Evolutionary conservation across 441 rosid species (phyloP).

Genomic region (Oxalis stricta): DNA sequence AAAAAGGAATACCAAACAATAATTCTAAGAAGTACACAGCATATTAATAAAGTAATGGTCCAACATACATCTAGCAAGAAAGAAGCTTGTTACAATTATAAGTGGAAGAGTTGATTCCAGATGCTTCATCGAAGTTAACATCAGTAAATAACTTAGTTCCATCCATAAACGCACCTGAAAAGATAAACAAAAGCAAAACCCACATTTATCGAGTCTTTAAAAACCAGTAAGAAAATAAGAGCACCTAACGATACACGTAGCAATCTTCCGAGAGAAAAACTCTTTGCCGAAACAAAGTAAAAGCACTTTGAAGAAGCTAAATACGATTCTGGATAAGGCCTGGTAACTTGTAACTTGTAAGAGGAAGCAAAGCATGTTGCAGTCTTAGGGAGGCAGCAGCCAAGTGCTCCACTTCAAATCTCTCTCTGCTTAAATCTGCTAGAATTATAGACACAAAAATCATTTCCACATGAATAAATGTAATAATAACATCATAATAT

Average conservation of each 20-base stretch:
- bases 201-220: constrained; percentile 34
- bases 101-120: constrained; percentile 37
- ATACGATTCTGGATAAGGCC: constrained; percentile 3
- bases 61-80: constrained; percentile 54
- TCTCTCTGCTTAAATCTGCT: too few relatives aligned
- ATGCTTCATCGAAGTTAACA: constrained; percentile 34
- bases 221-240: constrained; percentile 22
- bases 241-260: constrained; percentile 28
- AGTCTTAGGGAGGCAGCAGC: background rate
- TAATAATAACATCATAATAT: too few relatives aligned
- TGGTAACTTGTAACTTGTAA: constrained; percentile 1
- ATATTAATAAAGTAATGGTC: constrained; percentile 26
- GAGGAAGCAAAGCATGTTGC: background rate
- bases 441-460: too few relatives aligned
- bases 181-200: constrained; percentile 34
- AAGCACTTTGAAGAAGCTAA: constrained; percentile 10
- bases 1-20: constrained; percentile 8
- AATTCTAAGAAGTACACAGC: constrained; percentile 13
- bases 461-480: too few relatives aligned
- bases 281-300: constrained; percentile 7
- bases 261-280: constrained; percentile 24
- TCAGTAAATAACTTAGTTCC: constrained; percentile 42
- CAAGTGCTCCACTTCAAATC: background rate
- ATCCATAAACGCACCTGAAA: constrained; percentile 49
- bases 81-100: constrained; percentile 46